These are phyloP conservation scores for Symbiodinium natans DNA, from an alignment of 73 alveolate species.

Conservation along the genomic window DNA sequence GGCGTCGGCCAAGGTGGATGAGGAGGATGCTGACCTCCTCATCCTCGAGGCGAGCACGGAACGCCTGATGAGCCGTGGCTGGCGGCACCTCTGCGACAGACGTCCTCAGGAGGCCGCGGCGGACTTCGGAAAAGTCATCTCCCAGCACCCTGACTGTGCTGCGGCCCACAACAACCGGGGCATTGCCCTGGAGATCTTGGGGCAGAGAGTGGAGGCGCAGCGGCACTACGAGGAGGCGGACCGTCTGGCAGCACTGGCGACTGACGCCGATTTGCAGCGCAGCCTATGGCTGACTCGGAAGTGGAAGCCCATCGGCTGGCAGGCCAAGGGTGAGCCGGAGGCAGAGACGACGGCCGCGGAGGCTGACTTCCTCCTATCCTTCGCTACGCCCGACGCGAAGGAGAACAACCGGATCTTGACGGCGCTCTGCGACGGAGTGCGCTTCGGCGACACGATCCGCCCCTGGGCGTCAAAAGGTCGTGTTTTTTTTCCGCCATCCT, in stretches of 20 bases:
- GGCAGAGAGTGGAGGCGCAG: neutral
- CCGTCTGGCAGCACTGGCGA: neutral
- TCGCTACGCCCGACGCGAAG: neutral
- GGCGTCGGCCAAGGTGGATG: no score
- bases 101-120: neutral
- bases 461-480: neutral
- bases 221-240: neutral
- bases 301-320: slow-evolving; percentile 24
- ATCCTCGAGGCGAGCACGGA: neutral
- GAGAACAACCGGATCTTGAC: slow-evolving; percentile 16
- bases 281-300: neutral
- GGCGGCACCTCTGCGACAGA: neutral
- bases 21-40: no score
- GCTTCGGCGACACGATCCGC: neutral
- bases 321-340: slow-evolving; percentile 12
- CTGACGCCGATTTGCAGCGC: neutral
- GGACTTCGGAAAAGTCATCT: neutral
- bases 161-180: slow-evolving; percentile 21
- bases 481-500: neutral
- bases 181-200: neutral
- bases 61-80: neutral
- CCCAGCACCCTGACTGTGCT: neutral
- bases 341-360: neutral
- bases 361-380: slow-evolving; percentile 26
- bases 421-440: neutral